Conservation (phyloP, 805 yeast genomes). For the Candida dendrica region DNA sequence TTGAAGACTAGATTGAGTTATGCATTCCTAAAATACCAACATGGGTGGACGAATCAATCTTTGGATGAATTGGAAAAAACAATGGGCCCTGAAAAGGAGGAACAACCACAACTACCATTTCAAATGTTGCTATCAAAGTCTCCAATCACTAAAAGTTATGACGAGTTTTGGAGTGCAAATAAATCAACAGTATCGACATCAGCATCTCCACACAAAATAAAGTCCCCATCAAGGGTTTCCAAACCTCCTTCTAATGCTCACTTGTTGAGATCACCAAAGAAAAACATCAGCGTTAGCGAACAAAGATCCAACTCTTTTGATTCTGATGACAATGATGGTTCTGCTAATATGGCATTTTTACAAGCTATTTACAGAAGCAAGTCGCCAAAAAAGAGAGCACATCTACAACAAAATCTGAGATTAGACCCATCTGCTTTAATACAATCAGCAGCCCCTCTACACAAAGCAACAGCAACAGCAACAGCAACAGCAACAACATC, state of each 20-base stretch:
- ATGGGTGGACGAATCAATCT: constrained; percentile 23
- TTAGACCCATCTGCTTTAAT: not conserved
- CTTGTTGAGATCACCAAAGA: constrained; percentile 4
- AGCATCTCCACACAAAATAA: constrained; percentile 6
- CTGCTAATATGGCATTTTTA: constrained; percentile 33
- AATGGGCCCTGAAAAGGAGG: constrained; percentile 2
- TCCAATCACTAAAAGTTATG: constrained; percentile 18
- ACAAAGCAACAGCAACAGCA: constrained; percentile 3
- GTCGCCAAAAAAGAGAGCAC: constrained; percentile 21
- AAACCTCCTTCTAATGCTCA: constrained; percentile 5
- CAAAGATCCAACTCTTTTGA: constrained; percentile 11
- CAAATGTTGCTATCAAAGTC: not conserved
- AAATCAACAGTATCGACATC: not conserved
- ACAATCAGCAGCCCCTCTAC: not conserved
- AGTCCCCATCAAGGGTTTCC: constrained; percentile 7
- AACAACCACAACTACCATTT: constrained; percentile 1
- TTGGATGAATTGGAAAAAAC: constrained; percentile 20
- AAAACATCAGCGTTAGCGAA: constrained; percentile 2
- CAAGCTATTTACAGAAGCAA: constrained; percentile 27
- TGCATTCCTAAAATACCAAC: constrained; percentile 32
- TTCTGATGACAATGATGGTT: constrained; percentile 21
- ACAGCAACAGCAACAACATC: constrained; percentile 3
- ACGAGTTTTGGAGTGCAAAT: constrained; percentile 1
- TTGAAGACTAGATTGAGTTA: constrained; percentile 32
- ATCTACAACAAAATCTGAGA: constrained; percentile 1